Base-by-base conservation (phyloP, 345 rosid genomes). In the Pelargonium nanum region DNA sequence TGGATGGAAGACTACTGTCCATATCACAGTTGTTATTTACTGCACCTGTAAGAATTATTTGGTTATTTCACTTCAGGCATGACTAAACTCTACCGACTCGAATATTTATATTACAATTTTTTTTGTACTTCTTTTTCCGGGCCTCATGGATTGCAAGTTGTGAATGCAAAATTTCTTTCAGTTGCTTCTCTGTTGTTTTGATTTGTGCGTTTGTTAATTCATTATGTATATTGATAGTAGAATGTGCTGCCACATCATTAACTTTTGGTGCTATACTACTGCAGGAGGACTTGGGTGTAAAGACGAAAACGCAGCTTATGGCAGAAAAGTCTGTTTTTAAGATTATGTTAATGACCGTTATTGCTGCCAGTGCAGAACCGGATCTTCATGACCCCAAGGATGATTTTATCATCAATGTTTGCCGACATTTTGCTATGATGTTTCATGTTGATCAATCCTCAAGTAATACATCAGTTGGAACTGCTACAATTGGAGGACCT, bases 251-350 rank as follows among this genome's bases (percentile, higher is more conserved):
- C 48, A 40, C 48, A 15, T 40, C 48, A 40, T 40, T 3, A 12
- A 40, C 16, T 40, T 40, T 40, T 40, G 48, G 48, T 40, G 48
- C 48, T 9, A n/a, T n/a, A n/a, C n/a, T 40, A 12, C 48, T 63
- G 74, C 92, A 93, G 99, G 91, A 88, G 58, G 99, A 93, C 68
- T 75, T 89, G 59, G 99, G 99, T 65, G 99, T 93, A 62, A 93
- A 93, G 86, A 93, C 99, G 22, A 93, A 93, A 87, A 93, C 99
- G 63, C 99, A 93, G 70, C 89, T 93, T 63, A 75, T 89, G 87
- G 99, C 99, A 55, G 99, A 93, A 77, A 93, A 89, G 77, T 89
- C 99, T 0, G 96, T 93, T 75, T 89, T 93, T 79, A 93, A 93
- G 85, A 86, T 80, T 69, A 76, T 93, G 28, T 75, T 93, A 56